Percentiles rank a stretch among this genome's conserved stretches.
phyloP scores from a whole-genome alignment of 768 basidiomycete genomes.

The Auricularia cornea region DNA sequence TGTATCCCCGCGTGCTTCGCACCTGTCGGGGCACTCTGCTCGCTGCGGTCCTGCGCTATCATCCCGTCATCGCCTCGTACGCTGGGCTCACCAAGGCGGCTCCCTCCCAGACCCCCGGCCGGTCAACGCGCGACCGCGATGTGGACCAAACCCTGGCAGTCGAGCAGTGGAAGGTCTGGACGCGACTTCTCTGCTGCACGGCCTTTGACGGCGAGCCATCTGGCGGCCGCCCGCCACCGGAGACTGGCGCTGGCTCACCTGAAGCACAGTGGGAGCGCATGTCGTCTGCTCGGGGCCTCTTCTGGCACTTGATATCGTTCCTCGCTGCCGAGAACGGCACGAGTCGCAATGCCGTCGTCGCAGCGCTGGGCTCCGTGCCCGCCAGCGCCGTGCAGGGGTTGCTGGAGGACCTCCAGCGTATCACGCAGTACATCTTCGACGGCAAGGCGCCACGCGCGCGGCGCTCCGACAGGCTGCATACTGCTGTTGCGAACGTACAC shows the following conservation, averaged over 20 bases:
- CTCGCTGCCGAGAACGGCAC: constrained; percentile 76
- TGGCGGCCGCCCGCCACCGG: constrained; percentile 49
- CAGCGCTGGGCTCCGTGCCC: constrained; percentile 84
- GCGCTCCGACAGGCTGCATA: constrained; percentile 70
- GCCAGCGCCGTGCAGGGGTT: constrained; percentile 68
- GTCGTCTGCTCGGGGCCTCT: constrained; percentile 72
- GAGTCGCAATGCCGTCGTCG: constrained; percentile 79
- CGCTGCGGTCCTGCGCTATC: constrained; percentile 61
- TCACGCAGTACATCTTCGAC: constrained; percentile 80
- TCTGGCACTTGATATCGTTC: constrained; percentile 79
- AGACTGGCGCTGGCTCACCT: constrained; percentile 34
- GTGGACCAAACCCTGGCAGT: constrained; percentile 46
- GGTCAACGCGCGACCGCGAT: constrained; percentile 37
- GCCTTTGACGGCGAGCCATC: constrained; percentile 40
- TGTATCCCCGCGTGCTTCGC: constrained; percentile 35
- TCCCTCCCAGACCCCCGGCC: constrained; percentile 33
- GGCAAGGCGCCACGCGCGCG: constrained; percentile 58
- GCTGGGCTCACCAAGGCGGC: constrained; percentile 59
- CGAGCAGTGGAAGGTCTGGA: constrained; percentile 79
- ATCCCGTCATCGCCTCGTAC: constrained; percentile 60
- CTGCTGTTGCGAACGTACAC: constrained; percentile 84
- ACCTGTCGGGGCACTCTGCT: constrained; percentile 58
- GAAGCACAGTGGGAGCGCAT: constrained; percentile 78
- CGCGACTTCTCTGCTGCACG: constrained; percentile 79
- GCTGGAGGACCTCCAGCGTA: constrained; percentile 72